Base-by-base conservation (phyloP, 139 green algal genomes). In the Picocystis salinarum region DNA sequence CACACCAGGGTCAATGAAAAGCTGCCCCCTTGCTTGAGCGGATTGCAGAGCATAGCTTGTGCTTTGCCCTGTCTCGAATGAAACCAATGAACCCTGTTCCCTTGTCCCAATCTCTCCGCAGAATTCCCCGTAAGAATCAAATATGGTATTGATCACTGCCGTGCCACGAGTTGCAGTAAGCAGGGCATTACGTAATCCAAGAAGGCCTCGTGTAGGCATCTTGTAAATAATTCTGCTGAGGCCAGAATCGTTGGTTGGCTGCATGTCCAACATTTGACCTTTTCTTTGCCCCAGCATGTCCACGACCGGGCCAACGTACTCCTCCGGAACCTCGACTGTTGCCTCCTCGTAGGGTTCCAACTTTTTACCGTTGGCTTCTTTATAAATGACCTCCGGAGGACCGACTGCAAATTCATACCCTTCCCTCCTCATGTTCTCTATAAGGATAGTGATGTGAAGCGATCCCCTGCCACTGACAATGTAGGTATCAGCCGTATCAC, bases 341-440 rank as follows among this genome's bases (percentile, higher is more conserved):
- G 78, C 82, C 59, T 90, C 78, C 67, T 98, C 88, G 52, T 71
- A 92, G 0, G 88, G 88, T 71, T 98, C 88, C 34, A 69, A 54
- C 52, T 63, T 87, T 41, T 71, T 55, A 39, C 73, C 77, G 29
- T 45, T 56, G 5, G 73, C 59, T 24, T 47, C 24, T 51, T 78
- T 74, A 22, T 63, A 82, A 57, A 97, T 95, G 34, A 97, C 86
- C 61, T 77, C 80, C 40, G 85, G 86, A 4, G 85, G 78, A 18
- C 85, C 86, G 23, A 91, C 78, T 55, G 76, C 70, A 54, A 91
- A 87, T 66, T 90, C 79, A 41, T 75, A 91, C 13, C 76, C 76
- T 64, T 92, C 80, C 3, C 79, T 53, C 5, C 82, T 56, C 88
- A 99, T 97, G 61, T 83, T 93, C 73, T 99, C 88, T 52, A 97